These are phyloP conservation scores for Penium margaritaceum DNA, from an alignment of 139 green algal genomes.

Conservation along the genomic window DNA sequence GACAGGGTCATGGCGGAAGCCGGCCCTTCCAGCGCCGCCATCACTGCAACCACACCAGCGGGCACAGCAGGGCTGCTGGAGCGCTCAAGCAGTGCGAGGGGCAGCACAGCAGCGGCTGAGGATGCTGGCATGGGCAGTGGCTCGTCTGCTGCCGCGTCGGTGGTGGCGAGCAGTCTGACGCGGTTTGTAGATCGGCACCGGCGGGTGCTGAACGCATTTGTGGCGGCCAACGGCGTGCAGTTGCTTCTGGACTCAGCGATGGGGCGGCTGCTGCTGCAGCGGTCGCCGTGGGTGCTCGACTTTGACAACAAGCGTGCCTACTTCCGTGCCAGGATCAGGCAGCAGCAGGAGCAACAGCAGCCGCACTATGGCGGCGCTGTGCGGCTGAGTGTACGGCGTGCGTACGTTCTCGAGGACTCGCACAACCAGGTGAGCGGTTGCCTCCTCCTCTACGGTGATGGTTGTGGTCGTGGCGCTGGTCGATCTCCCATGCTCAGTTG, in stretches of 20 bases:
- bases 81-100: neutral
- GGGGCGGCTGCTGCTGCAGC: conserved; percentile 67
- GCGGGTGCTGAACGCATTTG: conserved; percentile 78
- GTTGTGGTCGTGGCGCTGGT: neutral
- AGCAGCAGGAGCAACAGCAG: conserved; percentile 44
- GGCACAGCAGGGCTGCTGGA: neutral
- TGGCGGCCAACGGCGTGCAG: conserved; percentile 65
- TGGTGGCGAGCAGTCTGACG: neutral
- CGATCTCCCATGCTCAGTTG: no score
- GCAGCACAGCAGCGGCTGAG: neutral
- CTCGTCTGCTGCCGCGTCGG: neutral
- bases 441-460: neutral
- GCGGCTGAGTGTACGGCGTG: conserved; percentile 71
- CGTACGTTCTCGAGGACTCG: conserved; percentile 88
- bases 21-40: neutral
- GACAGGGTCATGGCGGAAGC: neutral
- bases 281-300: conserved; percentile 76
- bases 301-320: conserved; percentile 95
- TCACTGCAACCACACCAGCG: neutral
- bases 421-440: conserved; percentile 69
- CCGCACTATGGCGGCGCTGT: conserved; percentile 42
- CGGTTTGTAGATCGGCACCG: conserved; percentile 67
- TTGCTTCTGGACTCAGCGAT: conserved; percentile 70
- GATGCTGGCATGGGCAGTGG: neutral
- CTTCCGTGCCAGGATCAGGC: conserved; percentile 58